Evolutionary conservation across 73 alveolate species (phyloP), one percentile per base, ranked within the genome.

Genomic region (Paramecium primaurelia): DNA sequence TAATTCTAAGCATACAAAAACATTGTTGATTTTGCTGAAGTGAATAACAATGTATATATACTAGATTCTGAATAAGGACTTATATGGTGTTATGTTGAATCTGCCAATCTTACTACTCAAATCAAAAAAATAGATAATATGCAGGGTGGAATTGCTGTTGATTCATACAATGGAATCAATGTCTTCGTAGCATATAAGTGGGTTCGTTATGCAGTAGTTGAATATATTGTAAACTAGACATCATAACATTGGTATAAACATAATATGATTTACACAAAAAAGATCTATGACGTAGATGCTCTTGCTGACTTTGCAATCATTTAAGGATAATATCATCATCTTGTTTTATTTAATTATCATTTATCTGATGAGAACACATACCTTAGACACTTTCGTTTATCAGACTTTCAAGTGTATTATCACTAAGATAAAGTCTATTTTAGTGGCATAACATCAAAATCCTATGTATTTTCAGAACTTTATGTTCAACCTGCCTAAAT

Each of bases 81-180:
- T 10, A 30, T 71, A 8, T 28, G 58, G 49, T 71, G 58, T 71
- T 12, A 71, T 3, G 58, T 71, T 9, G 86, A 36, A 20, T 45
- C 58, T 5, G 16, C 22, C 20, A 49, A 49, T 36, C 40, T 32
- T 5, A 71, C 34, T 18, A 20, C 59, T 30, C 7, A 71, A 32
- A 32, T 71, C 16, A 71, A 16, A 11, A 26, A 36, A 71, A 71
- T 71, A 9, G 58, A 71, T 30, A 32, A 71, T 16, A 38, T 18
- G 47, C 12, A 28, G 6, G 90, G 90, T 1, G 90, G 90, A 18
- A 77, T 77, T 32, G 90, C 90, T 12, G 42, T 77, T 14, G 90
- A 77, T 40, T 14, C 90, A 3, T 28, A 38, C 12, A 77, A 77
- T 44, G 90, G 90, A 42, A 45, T 9, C 12, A 77, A 77, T 42